phyloP scores from a whole-genome alignment of 257 asterid genomes.

The Solanum lycopersicoides region DNA sequence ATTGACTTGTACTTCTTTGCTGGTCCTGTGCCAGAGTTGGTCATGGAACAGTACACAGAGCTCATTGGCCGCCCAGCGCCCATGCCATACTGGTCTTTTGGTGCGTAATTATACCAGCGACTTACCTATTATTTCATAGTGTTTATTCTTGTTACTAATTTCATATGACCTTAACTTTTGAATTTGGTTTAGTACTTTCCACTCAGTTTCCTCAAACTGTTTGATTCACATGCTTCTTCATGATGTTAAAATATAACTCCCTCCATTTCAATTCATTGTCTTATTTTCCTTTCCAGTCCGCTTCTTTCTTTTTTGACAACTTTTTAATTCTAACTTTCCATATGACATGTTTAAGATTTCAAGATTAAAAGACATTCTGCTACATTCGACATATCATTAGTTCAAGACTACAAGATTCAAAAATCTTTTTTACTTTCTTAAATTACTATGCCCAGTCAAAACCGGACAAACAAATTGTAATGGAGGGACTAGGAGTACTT shows the following conservation, averaged over 20 bases:
- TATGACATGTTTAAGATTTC: not conserved
- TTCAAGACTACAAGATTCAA: not conserved
- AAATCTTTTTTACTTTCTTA: too few species aligned
- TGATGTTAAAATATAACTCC: not conserved
- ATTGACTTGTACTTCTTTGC: conserved; percentile 15
- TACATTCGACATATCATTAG: not conserved
- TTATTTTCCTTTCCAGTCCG: not conserved
- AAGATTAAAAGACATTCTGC: not conserved
- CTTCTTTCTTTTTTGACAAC: not conserved
- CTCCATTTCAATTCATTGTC: not conserved
- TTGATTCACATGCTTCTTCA: not conserved
- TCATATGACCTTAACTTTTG: not conserved
- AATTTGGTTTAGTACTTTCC: not conserved
- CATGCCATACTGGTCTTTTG: conserved; percentile 28
- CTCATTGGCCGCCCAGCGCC: conserved; percentile 21
- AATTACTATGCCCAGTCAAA: not conserved
- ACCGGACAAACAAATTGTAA: not conserved
- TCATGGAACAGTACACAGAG: conserved; percentile 20
- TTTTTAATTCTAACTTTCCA: not conserved
- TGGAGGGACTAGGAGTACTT: not conserved
- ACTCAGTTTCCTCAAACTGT: not conserved
- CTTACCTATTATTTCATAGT: not conserved
- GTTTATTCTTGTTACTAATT: not conserved
- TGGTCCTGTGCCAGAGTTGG: conserved; percentile 10
- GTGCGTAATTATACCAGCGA: not conserved